A percentile compares a stretch with the other conserved stretches of the same genome.
These are phyloP conservation scores for Acer saccharum DNA, from an alignment of 345 rosid species.

Conservation along the genomic window DNA sequence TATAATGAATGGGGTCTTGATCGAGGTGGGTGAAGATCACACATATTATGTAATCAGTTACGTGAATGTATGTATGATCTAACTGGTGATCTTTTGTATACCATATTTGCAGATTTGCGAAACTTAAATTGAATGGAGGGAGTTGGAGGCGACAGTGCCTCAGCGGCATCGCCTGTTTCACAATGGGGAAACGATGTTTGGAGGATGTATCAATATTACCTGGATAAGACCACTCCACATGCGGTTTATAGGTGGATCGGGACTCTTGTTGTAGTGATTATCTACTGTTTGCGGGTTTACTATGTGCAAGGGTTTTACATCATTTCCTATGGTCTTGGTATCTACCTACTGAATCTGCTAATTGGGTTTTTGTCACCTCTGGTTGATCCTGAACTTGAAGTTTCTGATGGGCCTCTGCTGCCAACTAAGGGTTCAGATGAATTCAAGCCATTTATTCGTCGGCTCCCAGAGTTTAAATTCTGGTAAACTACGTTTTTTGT, in stretches of 20 bases:
- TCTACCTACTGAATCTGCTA: conserved; percentile 81
- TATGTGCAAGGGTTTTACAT: conserved; percentile 87
- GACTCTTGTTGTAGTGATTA: conserved; percentile 45
- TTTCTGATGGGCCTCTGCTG: conserved; percentile 72
- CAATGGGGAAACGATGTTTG: conserved; percentile 72
- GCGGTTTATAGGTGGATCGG: conserved; percentile 82
- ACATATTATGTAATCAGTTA: neutral
- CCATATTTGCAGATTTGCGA: conserved; percentile 32
- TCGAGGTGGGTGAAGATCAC: neutral
- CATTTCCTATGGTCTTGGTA: conserved; percentile 88
- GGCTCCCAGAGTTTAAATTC: conserved; percentile 97
- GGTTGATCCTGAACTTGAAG: conserved; percentile 84
- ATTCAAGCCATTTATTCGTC: conserved; percentile 93
- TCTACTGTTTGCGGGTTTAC: conserved; percentile 70
- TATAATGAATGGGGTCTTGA: neutral
- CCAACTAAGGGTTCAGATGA: conserved; percentile 97
- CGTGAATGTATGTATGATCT: neutral
- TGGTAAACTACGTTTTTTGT: conserved; percentile 51
- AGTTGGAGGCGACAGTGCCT: conserved; percentile 60
- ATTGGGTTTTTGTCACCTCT: conserved; percentile 95
- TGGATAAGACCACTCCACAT: conserved; percentile 92
- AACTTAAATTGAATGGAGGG: conserved; percentile 63
- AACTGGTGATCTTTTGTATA: neutral
- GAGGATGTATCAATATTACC: conserved; percentile 83
- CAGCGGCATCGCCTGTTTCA: conserved; percentile 60